Evolutionary conservation across 2,329 filamentous ascomycete species (phyloP).

Genomic region (Penicillium sp.): DNA sequence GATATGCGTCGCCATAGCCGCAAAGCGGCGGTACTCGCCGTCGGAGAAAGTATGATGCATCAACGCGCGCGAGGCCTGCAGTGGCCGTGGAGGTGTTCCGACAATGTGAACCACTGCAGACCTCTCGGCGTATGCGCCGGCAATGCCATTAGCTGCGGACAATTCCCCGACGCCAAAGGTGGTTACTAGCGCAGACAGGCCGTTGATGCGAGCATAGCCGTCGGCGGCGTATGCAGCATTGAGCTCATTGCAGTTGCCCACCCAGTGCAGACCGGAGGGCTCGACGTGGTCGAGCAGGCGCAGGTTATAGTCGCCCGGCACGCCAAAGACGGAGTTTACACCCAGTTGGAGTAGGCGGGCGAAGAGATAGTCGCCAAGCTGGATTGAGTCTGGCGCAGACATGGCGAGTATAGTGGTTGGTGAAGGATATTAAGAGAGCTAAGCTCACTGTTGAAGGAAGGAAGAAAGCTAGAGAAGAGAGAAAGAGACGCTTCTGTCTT

Average conservation of each 20-base stretch:
- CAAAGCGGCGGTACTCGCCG: conserved; percentile 55
- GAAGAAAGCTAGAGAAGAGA: not conserved
- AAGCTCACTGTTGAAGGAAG: not conserved
- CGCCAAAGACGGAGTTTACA: conserved; percentile 65
- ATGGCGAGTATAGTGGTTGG: conserved; percentile 4
- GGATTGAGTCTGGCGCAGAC: conserved; percentile 22
- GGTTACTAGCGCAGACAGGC: conserved; percentile 31
- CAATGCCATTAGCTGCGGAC: conserved; percentile 73
- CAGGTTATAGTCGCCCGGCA: conserved; percentile 74
- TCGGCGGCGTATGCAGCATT: conserved; percentile 59
- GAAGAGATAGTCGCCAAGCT: conserved; percentile 60
- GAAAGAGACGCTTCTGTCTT: not conserved
- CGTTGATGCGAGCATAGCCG: conserved; percentile 35
- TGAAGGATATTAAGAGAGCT: not conserved
- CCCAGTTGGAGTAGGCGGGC: conserved; percentile 64
- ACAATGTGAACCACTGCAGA: conserved; percentile 67
- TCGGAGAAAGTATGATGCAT: conserved; percentile 71
- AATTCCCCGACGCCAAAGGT: conserved; percentile 61
- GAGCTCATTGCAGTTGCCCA: conserved; percentile 69
- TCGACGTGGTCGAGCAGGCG: conserved; percentile 67
- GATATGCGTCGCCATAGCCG: conserved; percentile 52
- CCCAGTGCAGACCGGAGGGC: conserved; percentile 62
- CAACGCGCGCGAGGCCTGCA: conserved; percentile 47
- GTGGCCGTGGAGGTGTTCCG: conserved; percentile 51
- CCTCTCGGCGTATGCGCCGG: conserved; percentile 72